Conservation (phyloP, 1,284 basidiomycete species). For the Rhodotorula mucilaginosa region DNA sequence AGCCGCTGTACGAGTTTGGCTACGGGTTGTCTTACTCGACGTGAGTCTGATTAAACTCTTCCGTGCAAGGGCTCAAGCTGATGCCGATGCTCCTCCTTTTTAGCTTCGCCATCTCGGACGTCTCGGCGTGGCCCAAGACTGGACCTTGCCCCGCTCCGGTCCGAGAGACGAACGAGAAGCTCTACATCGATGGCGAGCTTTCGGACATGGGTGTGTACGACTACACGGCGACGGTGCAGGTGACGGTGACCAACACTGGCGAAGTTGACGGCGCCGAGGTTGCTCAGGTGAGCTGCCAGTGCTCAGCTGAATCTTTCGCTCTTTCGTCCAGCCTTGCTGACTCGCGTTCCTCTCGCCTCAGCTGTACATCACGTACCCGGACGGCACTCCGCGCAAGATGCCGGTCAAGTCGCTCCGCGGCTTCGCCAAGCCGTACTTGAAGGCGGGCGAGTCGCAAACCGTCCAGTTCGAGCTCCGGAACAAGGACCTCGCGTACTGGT, state of each 20-base stretch:
- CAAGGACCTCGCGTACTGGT: constrained; percentile 53
- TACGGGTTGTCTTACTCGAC: constrained; percentile 52
- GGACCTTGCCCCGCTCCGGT: background rate
- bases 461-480: constrained; percentile 50
- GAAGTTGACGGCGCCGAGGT: constrained; percentile 51
- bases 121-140: constrained; percentile 41
- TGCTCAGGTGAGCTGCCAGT: constrained; percentile 46
- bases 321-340: too few relatives aligned
- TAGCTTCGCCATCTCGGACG: constrained; percentile 47
- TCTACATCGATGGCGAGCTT: constrained; percentile 30
- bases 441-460: constrained; percentile 44
- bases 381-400: constrained; percentile 22
- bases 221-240: constrained; percentile 48
- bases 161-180: constrained; percentile 51
- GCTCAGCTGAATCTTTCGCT: too few relatives aligned
- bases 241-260: constrained; percentile 53
- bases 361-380: constrained; percentile 51
- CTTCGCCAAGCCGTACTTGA: constrained; percentile 47
- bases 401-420: constrained; percentile 46
- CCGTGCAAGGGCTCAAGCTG: too few relatives aligned
- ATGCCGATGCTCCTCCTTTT: too few relatives aligned
- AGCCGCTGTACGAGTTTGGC: constrained; percentile 54
- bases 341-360: constrained; percentile 27
- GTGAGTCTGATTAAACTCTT: background rate
- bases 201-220: constrained; percentile 45